Base-by-base conservation (phyloP, 176 grass and related monocot genomes). In the Phoenix dactylifera region DNA sequence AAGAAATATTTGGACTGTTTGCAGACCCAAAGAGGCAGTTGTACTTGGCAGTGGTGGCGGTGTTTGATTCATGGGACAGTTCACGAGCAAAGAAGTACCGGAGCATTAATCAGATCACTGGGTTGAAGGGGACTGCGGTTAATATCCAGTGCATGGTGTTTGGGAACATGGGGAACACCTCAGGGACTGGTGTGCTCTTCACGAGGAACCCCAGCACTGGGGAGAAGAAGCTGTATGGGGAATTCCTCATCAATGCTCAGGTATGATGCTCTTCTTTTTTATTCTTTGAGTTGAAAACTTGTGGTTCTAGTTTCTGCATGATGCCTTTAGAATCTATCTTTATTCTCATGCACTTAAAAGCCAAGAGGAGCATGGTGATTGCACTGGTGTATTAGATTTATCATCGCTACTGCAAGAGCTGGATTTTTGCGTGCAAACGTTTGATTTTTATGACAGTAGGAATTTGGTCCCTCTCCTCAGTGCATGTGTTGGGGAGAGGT, bases 71-170 rank as follows among this genome's bases (percentile, higher is more conserved):
- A 1, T 98, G 94, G 94, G 94, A 98, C 39, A 98, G 94, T n/a
- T 56, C 82, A 0, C 82, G 94, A 16, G 94, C 94, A 0, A 98
- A 76, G 0, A 98, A 98, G 77, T 98, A 93, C 62, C 77, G 94
- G 72, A 86, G 76, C 79, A 98, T 98, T 15, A 98, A 98, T 65
- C 65, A 84, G 70, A 98, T 98, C 76, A 92, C 73, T 2, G 85
- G 88, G 26, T 73, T 98, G 15, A 74, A 28, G 55, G 94, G 94
- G 29, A 98, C 94, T 6, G 94, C 94, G 5, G 94, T 98, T 4
- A 98, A 98, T 65, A 84, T 98, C 35, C 94, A 98, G 76, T 83
- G 62, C 67, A 98, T 98, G 94, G 94, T 98, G 67, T 98, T 89
- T 54, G 94, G 94, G 18, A 98, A 98, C 84, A 98, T 98, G 94